Conservation (phyloP, 2,329 filamentous ascomycete species). For the Chalaropsis thielavioides region DNA sequence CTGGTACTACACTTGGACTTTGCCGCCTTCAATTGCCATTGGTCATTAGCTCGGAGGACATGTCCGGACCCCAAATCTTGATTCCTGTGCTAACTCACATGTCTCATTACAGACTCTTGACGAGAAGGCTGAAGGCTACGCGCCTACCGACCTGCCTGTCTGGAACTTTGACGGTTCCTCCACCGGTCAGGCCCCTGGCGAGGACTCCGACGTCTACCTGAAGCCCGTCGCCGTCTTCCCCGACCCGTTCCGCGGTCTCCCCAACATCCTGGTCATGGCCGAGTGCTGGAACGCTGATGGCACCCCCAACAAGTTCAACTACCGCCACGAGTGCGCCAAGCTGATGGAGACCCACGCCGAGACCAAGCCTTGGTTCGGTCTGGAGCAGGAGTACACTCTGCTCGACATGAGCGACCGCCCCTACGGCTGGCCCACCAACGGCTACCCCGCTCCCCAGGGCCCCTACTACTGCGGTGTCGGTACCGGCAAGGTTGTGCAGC, state of each 20-base stretch:
- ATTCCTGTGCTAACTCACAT: neutral
- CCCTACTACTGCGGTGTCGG: conserved; percentile 89
- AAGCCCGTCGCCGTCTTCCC: conserved; percentile 78
- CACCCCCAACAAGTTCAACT: conserved; percentile 97
- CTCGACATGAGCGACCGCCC: conserved; percentile 73
- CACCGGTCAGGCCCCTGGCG: conserved; percentile 78
- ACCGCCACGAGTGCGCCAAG: conserved; percentile 78
- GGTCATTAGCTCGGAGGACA: conserved; percentile 7
- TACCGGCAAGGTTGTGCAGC: conserved; percentile 90
- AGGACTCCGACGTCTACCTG: conserved; percentile 97
- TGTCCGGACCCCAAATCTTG: neutral
- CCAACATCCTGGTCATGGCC: conserved; percentile 87
- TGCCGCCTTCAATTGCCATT: conserved; percentile 3
- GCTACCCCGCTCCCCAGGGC: conserved; percentile 83
- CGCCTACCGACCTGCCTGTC: conserved; percentile 37
- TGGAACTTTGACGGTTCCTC: conserved; percentile 63
- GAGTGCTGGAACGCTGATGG: conserved; percentile 93
- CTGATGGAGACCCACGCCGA: conserved; percentile 77
- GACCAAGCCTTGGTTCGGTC: conserved; percentile 89
- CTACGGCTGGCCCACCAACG: conserved; percentile 56
- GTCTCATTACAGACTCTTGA: conserved; percentile 32
- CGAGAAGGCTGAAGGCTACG: conserved; percentile 31
- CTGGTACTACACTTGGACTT: neutral
- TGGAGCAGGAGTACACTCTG: conserved; percentile 85
- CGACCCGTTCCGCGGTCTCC: conserved; percentile 75